These are phyloP conservation scores for Melanomma pulvis-pyrius DNA, from an alignment of 495 filamentous ascomycete species.

Conservation along the genomic window DNA sequence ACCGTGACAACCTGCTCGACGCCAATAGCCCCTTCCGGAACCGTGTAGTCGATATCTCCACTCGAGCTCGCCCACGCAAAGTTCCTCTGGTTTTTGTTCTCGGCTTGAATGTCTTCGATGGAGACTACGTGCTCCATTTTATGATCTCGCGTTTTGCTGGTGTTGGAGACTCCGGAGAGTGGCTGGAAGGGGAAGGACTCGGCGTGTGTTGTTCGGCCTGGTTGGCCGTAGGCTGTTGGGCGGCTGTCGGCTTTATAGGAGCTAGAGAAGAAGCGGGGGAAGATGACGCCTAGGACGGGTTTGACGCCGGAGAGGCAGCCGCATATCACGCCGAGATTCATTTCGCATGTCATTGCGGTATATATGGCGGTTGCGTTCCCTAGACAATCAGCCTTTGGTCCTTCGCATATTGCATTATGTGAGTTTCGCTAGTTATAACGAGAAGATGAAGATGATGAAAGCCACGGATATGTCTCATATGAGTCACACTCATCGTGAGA, in stretches of 20 bases:
- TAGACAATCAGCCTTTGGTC: neutral
- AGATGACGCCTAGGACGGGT: conserved; percentile 30
- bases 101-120: neutral
- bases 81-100: conserved; percentile 1
- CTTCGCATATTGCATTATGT: no score
- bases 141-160: conserved; percentile 6
- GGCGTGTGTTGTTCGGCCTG: conserved; percentile 6
- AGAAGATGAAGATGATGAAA: no score
- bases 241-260: conserved; percentile 12
- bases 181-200: conserved; percentile 33
- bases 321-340: conserved; percentile 35
- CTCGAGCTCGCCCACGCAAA: conserved; percentile 26
- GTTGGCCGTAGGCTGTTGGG: conserved; percentile 12
- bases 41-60: conserved; percentile 4
- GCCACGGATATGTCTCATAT: no score
- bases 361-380: conserved; percentile 29
- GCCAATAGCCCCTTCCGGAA: conserved; percentile 22
- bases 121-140: conserved; percentile 10
- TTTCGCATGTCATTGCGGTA: conserved; percentile 16
- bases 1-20: conserved; percentile 21
- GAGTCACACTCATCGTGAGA: no score
- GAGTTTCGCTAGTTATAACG: no score
- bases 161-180: conserved; percentile 17
- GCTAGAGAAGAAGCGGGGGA: conserved; percentile 29
- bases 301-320: conserved; percentile 35